Evolutionary conservation across 306 rosid genomes (phyloP).

Genomic region (Quercus parvula): DNA sequence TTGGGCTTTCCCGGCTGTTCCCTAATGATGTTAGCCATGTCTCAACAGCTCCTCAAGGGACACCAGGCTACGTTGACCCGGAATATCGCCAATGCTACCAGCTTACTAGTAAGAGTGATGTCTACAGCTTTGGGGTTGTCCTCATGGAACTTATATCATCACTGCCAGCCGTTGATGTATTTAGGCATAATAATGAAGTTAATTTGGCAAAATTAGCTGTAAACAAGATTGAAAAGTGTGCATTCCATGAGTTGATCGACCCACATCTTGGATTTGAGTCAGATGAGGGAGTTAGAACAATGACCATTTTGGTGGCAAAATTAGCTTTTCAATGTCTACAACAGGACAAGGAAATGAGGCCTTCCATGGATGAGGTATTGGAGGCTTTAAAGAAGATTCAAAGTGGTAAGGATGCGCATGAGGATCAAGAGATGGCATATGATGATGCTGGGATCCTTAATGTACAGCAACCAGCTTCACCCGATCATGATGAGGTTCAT

Average conservation of each 20-base stretch:
- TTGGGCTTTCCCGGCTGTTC: slow-evolving; percentile 67
- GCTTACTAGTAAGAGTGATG: slow-evolving; percentile 75
- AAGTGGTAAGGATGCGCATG: slow-evolving; percentile 25
- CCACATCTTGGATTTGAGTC: no score
- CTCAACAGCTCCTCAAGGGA: slow-evolving; percentile 82
- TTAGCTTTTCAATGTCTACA: slow-evolving; percentile 71
- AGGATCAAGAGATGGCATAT: slow-evolving; percentile 6
- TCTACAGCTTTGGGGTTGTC: slow-evolving; percentile 72
- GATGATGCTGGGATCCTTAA: not conserved
- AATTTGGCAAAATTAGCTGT: no score
- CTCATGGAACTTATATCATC: slow-evolving; percentile 46
- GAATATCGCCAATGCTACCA: slow-evolving; percentile 60
- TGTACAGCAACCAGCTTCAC: slow-evolving; percentile 26
- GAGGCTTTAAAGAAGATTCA: slow-evolving; percentile 41
- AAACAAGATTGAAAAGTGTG: no score
- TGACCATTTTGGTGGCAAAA: slow-evolving; percentile 31
- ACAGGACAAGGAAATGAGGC: slow-evolving; percentile 62
- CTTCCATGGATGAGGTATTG: slow-evolving; percentile 62
- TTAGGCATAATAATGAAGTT: no score
- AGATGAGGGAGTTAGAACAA: no score
- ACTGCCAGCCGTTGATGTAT: no score
- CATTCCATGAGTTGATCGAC: no score
- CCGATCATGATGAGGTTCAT: slow-evolving; percentile 34
- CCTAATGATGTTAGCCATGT: slow-evolving; percentile 58
- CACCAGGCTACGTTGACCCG: slow-evolving; percentile 76